These are phyloP conservation scores for Chlamydomonas schloesseri DNA, from an alignment of 139 green algal genomes.

Conservation along the genomic window DNA sequence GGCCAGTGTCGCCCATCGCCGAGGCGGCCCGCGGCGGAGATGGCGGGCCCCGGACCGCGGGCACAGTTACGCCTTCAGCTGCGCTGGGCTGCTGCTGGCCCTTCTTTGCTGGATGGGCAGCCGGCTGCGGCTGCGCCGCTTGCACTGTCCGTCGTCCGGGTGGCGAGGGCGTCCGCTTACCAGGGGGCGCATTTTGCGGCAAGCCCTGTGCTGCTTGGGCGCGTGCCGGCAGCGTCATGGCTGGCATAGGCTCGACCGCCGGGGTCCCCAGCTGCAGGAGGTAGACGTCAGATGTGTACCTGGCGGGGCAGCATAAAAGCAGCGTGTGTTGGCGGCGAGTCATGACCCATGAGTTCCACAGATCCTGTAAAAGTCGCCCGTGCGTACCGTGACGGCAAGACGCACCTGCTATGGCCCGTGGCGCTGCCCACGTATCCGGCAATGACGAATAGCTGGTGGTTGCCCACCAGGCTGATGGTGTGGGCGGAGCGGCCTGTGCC, in stretches of 20 bases:
- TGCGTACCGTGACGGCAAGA: too few species aligned
- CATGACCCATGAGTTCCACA: too few species aligned
- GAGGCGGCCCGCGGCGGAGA: too few species aligned
- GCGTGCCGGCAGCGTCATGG: neutral
- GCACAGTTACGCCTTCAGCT: too few species aligned
- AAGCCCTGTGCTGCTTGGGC: too few species aligned
- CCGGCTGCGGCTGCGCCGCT: too few species aligned
- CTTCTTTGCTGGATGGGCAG: neutral
- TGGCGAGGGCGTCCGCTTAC: neutral
- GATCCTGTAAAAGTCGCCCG: too few species aligned
- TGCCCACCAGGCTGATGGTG: conserved; percentile 21
- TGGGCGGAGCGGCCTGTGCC: conserved; percentile 36
- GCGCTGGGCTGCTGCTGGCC: neutral
- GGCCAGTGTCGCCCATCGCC: too few species aligned
- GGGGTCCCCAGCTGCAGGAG: conserved; percentile 11
- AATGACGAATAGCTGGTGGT: neutral
- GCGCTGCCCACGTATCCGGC: conserved; percentile 7
- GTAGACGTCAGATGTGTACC: conserved; percentile 13
- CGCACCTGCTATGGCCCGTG: neutral
- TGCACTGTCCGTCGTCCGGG: neutral
- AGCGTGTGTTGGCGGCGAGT: neutral
- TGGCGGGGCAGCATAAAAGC: neutral
- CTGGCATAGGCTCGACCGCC: neutral
- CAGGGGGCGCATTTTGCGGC: neutral
- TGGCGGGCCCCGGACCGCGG: too few species aligned